Evolutionary conservation across 2,329 filamentous ascomycete genomes (phyloP), one percentile per base, ranked within the genome.

Genomic region (Plectosphaerella sp.): DNA sequence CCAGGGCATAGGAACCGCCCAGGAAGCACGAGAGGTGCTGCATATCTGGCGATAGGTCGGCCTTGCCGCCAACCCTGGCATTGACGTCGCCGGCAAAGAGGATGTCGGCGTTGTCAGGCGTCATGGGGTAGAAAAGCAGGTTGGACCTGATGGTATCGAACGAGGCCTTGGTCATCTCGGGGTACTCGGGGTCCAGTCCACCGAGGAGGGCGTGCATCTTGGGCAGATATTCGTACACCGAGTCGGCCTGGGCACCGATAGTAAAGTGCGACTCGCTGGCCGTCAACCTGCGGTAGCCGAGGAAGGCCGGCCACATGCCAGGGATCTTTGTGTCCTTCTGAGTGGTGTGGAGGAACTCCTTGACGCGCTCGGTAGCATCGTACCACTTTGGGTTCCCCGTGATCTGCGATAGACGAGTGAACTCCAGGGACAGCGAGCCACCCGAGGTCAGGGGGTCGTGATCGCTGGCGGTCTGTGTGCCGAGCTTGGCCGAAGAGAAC

Each of bases 321-420:
- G 88, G 88, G 9, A 91, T 70, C 43, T 74, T 77, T 1, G 87
- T 91, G 10, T 75, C 68, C 58, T 83, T 79, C 69, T 92, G 88
- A 57, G 80, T 79, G 39, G 76, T 71, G 57, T 84, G 77, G 47
- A 92, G 78, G 54, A 83, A 79, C 59, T 84, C 75, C 57, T 88
- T 91, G 54, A 93, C 79, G n/a, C 86, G 79, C 56, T 87, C 85
- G 50, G 89, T 80, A 5, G 86, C 87, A 67, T 90, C 87, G 66
- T 87, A 91, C 69, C 88, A 92, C 64, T 87, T 90, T 51, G 80
- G 70, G 54, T 91, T 76, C 48, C 82, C 82, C 0, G 88, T 90
- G 53, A 92, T 72, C 67, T 92, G 88, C 18, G 84, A 83, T 45
- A 93, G 74, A 6, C 88, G 76, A 3, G 86, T 90, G 63, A 92